Evolutionary conservation across 208 protist species (phyloP).

Genomic region (Vickermania spadyakhi): DNA sequence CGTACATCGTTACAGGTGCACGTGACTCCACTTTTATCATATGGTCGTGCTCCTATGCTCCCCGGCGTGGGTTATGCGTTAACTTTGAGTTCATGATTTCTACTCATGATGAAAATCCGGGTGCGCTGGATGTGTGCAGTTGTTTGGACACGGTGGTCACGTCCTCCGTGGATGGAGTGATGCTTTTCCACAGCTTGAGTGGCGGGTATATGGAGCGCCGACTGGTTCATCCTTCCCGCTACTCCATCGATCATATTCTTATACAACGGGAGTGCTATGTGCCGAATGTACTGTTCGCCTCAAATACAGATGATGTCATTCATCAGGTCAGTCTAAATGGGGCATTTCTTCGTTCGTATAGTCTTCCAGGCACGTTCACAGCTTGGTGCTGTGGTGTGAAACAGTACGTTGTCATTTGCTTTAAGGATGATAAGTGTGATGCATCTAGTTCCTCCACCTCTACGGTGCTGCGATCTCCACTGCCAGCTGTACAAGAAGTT

Average conservation of each 20-base stretch:
- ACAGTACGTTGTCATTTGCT: slow-evolving; percentile 68
- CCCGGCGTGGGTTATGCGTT: slow-evolving; percentile 19
- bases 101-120: slow-evolving; percentile 79
- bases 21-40: slow-evolving; percentile 90
- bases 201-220: slow-evolving; percentile 56
- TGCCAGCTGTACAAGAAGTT: background rate
- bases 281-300: slow-evolving; percentile 71
- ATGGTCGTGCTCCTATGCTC: slow-evolving; percentile 41
- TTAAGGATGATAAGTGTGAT: no score
- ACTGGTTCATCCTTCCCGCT: slow-evolving; percentile 49
- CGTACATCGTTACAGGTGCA: slow-evolving; percentile 73
- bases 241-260: slow-evolving; percentile 69
- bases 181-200: slow-evolving; percentile 71
- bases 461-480: no score
- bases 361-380: slow-evolving; percentile 46
- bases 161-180: slow-evolving; percentile 65
- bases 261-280: slow-evolving; percentile 72
- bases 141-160: slow-evolving; percentile 73
- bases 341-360: slow-evolving; percentile 44
- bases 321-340: slow-evolving; percentile 82
- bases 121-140: slow-evolving; percentile 58
- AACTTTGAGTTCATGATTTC: slow-evolving; percentile 68
- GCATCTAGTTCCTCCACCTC: no score
- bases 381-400: slow-evolving; percentile 46
- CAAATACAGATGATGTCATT: slow-evolving; percentile 55